Evolutionary conservation across 1,139 yeast genomes (phyloP).

Genomic region (Saccharomyces hybrid): DNA sequence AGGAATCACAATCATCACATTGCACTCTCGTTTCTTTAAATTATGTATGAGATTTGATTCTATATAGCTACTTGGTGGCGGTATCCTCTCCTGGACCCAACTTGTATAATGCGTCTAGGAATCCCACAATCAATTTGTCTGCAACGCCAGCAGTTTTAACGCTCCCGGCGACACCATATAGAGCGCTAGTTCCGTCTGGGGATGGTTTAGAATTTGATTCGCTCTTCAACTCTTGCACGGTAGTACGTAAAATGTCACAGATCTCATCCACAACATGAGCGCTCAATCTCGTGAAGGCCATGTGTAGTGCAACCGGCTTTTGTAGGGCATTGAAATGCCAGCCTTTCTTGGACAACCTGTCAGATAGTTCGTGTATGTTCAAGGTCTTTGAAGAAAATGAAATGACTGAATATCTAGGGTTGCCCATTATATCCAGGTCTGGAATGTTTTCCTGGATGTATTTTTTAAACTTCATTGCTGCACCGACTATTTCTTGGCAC

Average conservation of each 20-base stretch:
- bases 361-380: slow-evolving; percentile 72
- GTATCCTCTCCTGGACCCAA: slow-evolving; percentile 14
- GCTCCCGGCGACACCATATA: slow-evolving; percentile 94
- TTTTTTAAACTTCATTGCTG: slow-evolving; percentile 51
- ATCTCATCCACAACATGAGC: slow-evolving; percentile 56
- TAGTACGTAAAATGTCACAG: slow-evolving; percentile 44
- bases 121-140: slow-evolving; percentile 66
- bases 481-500: slow-evolving; percentile 57
- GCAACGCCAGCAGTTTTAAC: slow-evolving; percentile 80
- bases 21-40: background rate
- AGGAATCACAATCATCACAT: background rate
- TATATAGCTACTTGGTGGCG: background rate
- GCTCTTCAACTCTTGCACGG: slow-evolving; percentile 40
- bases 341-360: slow-evolving; percentile 55
- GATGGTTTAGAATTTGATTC: slow-evolving; percentile 26
- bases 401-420: slow-evolving; percentile 76
- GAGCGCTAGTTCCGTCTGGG: slow-evolving; percentile 65
- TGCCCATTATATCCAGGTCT: slow-evolving; percentile 64
- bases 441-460: slow-evolving; percentile 43
- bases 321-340: slow-evolving; percentile 91
- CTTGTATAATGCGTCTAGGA: slow-evolving; percentile 60
- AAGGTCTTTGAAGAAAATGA: slow-evolving; percentile 55
- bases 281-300: slow-evolving; percentile 76
- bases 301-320: slow-evolving; percentile 82
- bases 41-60: background rate